Percentiles rank a stretch among this genome's conserved stretches.
Conservation (phyloP, 345 rosid species). For the Dipteronia dyeriana region DNA sequence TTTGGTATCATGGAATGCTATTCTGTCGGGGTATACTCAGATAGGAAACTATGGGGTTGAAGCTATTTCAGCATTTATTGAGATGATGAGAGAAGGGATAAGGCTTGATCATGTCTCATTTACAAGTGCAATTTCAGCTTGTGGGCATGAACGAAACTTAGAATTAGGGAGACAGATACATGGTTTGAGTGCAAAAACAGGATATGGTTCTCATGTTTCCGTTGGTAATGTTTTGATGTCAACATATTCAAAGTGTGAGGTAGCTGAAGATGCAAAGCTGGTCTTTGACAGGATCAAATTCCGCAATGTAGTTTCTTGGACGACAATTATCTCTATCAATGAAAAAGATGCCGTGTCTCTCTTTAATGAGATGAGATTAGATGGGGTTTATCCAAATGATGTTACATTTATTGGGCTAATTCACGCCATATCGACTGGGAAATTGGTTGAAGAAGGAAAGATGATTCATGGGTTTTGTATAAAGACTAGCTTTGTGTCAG, state of each 20-base stretch:
- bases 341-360: conserved; percentile 54
- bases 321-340: conserved; percentile 66
- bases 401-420: conserved; percentile 73
- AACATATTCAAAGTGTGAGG: conserved; percentile 65
- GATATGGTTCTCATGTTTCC: conserved; percentile 55
- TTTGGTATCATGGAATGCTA: conserved; percentile 85
- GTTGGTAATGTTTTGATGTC: conserved; percentile 79
- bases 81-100: conserved; percentile 62
- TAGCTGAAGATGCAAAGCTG: conserved; percentile 49
- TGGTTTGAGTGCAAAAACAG: conserved; percentile 67
- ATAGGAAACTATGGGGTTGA: conserved; percentile 56
- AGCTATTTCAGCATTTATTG: conserved; percentile 53
- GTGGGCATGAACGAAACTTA: conserved; percentile 66
- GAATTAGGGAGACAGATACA: conserved; percentile 77
- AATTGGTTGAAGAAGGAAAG: conserved; percentile 53
- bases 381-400: conserved; percentile 72
- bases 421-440: conserved; percentile 47
- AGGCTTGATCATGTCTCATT: conserved; percentile 83
- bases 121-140: conserved; percentile 72
- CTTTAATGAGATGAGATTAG: conserved; percentile 65
- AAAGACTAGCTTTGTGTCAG: conserved; percentile 48
- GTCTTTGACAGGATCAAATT: conserved; percentile 57
- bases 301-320: conserved; percentile 87
- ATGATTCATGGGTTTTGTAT: conserved; percentile 65
- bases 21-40: conserved; percentile 78